Evolutionary conservation across 2,329 filamentous ascomycete genomes (phyloP).

Genomic region (Ophiocordyceps robertsii): DNA sequence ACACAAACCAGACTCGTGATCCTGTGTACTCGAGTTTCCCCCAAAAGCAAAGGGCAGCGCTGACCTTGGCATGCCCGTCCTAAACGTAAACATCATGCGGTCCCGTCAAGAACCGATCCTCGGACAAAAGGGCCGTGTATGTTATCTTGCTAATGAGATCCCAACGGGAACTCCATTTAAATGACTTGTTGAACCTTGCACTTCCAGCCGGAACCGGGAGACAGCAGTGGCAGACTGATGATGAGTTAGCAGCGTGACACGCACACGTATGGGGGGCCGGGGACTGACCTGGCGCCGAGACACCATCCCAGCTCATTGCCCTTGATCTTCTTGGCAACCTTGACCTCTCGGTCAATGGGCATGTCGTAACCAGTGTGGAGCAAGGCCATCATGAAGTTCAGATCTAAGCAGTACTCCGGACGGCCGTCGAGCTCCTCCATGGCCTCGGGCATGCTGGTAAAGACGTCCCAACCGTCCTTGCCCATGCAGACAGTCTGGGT

Average conservation of each 20-base stretch:
- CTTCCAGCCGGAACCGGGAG: constrained; percentile 73
- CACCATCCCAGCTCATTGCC: constrained; percentile 96
- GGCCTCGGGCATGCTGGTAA: constrained; percentile 62
- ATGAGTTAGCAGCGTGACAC: not conserved
- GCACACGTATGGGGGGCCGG: not conserved
- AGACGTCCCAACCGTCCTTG: constrained; percentile 64
- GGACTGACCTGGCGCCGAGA: constrained; percentile 75
- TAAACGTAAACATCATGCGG: too few relatives aligned
- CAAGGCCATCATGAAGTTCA: constrained; percentile 92
- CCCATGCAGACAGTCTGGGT: constrained; percentile 76
- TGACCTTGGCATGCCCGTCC: too few relatives aligned
- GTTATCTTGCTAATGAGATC: too few relatives aligned
- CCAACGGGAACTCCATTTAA: constrained; percentile 19
- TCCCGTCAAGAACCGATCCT: too few relatives aligned
- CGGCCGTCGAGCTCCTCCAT: constrained; percentile 67
- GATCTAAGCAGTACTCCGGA: constrained; percentile 84
- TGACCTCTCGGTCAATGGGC: constrained; percentile 90
- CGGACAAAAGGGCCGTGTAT: too few relatives aligned
- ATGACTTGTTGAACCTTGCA: constrained; percentile 72
- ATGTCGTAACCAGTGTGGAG: constrained; percentile 96
- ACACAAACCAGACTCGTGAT: not conserved
- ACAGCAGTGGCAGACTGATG: constrained; percentile 68
- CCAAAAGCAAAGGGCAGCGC: too few relatives aligned
- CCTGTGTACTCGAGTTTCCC: not conserved
- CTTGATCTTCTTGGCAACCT: constrained; percentile 98